A percentile compares a stretch with the other conserved stretches of the same genome.
Conservation (phyloP, 139 green algal species). For the Desmodesmus armatus region DNA sequence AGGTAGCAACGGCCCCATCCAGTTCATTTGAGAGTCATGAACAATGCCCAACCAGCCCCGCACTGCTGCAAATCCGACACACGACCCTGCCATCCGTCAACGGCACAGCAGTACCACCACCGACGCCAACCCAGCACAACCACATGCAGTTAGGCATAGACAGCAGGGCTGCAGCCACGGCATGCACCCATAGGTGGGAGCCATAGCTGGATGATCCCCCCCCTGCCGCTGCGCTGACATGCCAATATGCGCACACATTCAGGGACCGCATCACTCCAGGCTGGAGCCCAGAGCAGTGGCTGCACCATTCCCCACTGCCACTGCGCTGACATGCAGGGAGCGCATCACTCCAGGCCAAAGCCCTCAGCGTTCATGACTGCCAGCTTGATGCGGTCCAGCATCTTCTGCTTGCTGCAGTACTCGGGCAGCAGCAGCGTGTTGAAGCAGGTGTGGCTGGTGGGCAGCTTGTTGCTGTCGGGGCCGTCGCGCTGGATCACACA, state of each 20-base stretch:
- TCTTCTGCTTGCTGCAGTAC: conserved; percentile 79
- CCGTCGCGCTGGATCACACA: conserved; percentile 89
- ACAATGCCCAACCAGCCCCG: not conserved
- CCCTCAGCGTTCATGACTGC: conserved; percentile 94
- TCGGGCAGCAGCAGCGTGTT: conserved; percentile 95
- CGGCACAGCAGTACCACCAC: not conserved
- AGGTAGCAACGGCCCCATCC: no score
- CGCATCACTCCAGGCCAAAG: conserved; percentile 92
- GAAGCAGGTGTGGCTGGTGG: conserved; percentile 92
- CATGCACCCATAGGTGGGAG: no score
- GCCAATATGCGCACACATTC: no score
- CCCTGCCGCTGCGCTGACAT: no score
- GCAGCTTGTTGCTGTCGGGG: conserved; percentile 83
- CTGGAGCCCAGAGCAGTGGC: not conserved
- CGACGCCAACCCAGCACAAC: no score
- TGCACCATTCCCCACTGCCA: not conserved
- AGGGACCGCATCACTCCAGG: not conserved
- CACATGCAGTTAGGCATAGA: no score
- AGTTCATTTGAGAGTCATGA: no score
- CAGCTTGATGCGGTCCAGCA: conserved; percentile 77
- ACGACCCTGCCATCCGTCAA: not conserved
- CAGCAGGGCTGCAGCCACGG: no score
- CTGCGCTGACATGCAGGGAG: no score
- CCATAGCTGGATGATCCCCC: no score
- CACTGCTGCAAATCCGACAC: not conserved